Base-by-base conservation (phyloP, 1,284 basidiomycete genomes). In the Boletus sp. region DNA sequence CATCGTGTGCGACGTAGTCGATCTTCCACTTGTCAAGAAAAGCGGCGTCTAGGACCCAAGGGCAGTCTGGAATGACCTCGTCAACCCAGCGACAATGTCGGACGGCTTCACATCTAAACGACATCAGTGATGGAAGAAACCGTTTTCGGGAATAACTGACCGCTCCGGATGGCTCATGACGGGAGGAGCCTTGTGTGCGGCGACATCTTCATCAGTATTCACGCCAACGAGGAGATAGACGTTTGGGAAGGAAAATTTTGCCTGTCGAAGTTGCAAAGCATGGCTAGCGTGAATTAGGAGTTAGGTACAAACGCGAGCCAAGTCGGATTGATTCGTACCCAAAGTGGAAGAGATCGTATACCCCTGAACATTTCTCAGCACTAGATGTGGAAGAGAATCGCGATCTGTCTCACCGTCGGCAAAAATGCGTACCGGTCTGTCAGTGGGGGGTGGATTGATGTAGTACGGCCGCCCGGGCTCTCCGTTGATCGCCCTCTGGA, bases 81-180 rank as follows among this genome's bases (percentile, higher is more conserved):
- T 99, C 96, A 0, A 96, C 95, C 96, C 96, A 99, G 56, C 94
- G 85, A 73, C 96, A 98, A 73, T 98, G 94, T 33, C 92, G 82
- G 12, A 91, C 91, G 12, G 90, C 87, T 76, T 98, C 96, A 69
- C 92, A 86, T 60, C 84, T 84, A 54, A 11, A 29, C 37, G 31
- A 68, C 55, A 56, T 71, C 61, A 57, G 54, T 58, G 59, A 61
- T 61, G 59, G 59, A 27, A 49, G 4, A 27, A 46, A 54, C 42
- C 16, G 45, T 22, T 22, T 55, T 29, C 3, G 4, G 18, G 47
- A 31, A 50, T n/a, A 39, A 56, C 80, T 29, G 51, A 89, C 78
- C 96, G 84, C 76, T 99, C 96, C 1, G 84, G 82, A 65, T 96
- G 93, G 18, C 80, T 88, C 88, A 98, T 92, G 56, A 98, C 85